Evolutionary conservation across 257 asterid genomes (phyloP).

Genomic region (Przewalskia tangutica): DNA sequence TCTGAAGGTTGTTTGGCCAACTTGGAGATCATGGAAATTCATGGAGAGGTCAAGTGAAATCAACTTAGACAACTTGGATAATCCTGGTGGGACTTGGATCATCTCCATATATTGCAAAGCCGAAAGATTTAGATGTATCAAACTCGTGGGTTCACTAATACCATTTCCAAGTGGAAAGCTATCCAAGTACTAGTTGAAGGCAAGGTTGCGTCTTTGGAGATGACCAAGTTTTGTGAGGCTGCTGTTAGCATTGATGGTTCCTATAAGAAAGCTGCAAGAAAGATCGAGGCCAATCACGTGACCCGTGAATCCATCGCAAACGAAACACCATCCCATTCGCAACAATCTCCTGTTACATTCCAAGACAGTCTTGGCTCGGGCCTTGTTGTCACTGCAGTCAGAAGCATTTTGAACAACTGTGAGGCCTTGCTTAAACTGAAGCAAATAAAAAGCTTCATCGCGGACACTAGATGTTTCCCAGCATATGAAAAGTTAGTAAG

Average conservation of each 20-base stretch:
- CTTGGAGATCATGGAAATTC: background rate
- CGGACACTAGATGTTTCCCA: background rate
- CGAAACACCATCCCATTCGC: background rate
- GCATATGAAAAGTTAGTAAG: background rate
- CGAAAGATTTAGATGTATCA: background rate
- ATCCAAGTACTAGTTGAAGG: background rate
- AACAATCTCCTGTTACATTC: background rate
- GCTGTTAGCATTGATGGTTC: background rate
- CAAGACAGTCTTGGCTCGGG: background rate
- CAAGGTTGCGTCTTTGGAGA: background rate
- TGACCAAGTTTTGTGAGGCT: background rate
- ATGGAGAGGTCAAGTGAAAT: background rate
- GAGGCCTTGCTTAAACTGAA: background rate
- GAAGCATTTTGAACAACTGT: accelerated
- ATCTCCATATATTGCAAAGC: background rate
- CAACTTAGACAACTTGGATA: background rate
- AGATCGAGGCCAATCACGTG: background rate
- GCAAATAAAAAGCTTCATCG: background rate
- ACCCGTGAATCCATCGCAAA: background rate
- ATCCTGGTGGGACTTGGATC: background rate
- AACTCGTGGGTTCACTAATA: background rate
- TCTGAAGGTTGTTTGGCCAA: background rate
- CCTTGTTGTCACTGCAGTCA: background rate
- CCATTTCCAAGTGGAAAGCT: background rate
- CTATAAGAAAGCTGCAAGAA: background rate